A percentile compares a stretch with the other conserved stretches of the same genome.
These are phyloP conservation scores for Wilcoxina mikolae DNA, from an alignment of 495 filamentous ascomycete genomes.

Conservation along the genomic window DNA sequence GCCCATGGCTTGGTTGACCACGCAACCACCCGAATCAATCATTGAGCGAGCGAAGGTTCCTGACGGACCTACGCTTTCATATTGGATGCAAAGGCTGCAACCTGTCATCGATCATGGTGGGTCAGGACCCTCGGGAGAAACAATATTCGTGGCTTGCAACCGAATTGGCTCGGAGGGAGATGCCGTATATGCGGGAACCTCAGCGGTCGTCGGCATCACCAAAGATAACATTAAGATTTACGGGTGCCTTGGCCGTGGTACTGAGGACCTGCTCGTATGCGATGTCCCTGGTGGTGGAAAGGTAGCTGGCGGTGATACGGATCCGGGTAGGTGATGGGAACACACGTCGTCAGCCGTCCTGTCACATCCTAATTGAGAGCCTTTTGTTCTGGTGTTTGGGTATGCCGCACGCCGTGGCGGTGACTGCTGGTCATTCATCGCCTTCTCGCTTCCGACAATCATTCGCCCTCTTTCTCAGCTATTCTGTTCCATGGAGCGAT, in stretches of 20 bases:
- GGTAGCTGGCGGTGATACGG: not conserved
- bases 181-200: slow-evolving; percentile 71
- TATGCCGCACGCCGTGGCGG: too few relatives aligned
- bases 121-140: slow-evolving; percentile 35
- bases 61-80: slow-evolving; percentile 67
- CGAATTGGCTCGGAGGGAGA: slow-evolving; percentile 54
- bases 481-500: too few relatives aligned
- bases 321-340: not conserved
- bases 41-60: slow-evolving; percentile 34
- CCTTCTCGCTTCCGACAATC: too few relatives aligned
- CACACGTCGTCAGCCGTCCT: too few relatives aligned
- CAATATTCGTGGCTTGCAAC: slow-evolving; percentile 74
- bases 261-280: slow-evolving; percentile 45
- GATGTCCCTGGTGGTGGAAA: slow-evolving; percentile 21
- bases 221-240: slow-evolving; percentile 53
- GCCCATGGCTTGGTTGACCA: slow-evolving; percentile 78
- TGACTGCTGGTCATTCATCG: too few relatives aligned
- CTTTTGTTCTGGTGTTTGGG: too few relatives aligned
- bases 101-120: slow-evolving; percentile 47
- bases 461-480: too few relatives aligned
- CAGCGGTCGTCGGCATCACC: slow-evolving; percentile 60
- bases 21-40: slow-evolving; percentile 34
- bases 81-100: slow-evolving; percentile 75
- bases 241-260: slow-evolving; percentile 49
- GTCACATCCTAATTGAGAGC: too few relatives aligned